Evolutionary conservation across 768 basidiomycete genomes (phyloP), one percentile per base, ranked within the genome.

Genomic region (Lactarius indigo): DNA sequence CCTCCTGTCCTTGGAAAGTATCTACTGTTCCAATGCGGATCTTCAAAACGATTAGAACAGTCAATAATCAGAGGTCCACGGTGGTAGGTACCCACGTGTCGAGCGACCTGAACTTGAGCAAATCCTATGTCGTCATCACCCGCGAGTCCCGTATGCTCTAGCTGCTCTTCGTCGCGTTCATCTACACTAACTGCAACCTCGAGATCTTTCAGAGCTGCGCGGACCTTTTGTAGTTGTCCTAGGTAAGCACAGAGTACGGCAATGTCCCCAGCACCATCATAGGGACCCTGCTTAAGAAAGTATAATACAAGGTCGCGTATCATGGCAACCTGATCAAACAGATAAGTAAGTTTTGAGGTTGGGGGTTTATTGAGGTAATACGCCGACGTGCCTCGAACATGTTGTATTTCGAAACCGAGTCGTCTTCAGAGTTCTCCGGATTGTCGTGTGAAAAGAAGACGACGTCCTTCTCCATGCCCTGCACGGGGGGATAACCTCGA

Each of bases 1-100:
- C 87, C 76, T 90, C 89, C 65, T 88, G 85, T 2, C 90, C 91
- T 75, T 92, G 91, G 72, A 85, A 92, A 59, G 87, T 91, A 68
- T 93, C 90, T 1, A 92, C 83, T 0, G 90, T 92, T 6, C 91
- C 83, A 6, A 92, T 77, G 9, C 84, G 81, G 50, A 91, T 83
- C 89, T 90, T 61, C 20, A 47, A 39, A 39, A 3, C 59, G 18
- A 17, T 61, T 17, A 31, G 54, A 57, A 56, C 37, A 1, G 9
- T 17, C 30, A 44, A 12, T 12, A 5, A 7, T 50, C 7, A 17
- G 5, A 44, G 31, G 4, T 56, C 20, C 12, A 61, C 35, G 20
- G 17, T 23, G 31, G 9, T 23, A n/a, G n/a, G n/a, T n/a, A 74
- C 81, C 30, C 71, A 89, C 89, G 50, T 82, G 78, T 70, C 77